Conservation (phyloP, 441 rosid species). For the Brassica hybrid region DNA sequence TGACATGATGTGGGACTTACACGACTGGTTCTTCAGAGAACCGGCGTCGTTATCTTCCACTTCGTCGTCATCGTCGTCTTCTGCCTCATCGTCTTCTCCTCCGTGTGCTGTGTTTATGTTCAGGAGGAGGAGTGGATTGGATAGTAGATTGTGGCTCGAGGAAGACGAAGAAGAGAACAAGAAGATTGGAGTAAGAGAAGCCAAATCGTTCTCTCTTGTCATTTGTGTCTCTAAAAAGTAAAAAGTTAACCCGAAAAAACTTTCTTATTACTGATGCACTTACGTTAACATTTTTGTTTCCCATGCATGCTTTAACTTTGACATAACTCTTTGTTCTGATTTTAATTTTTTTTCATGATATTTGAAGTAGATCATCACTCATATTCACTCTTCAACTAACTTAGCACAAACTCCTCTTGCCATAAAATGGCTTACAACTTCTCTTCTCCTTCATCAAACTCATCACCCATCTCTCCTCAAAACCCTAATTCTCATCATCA, state of each 20-base stretch:
- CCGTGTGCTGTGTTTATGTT: slow-evolving; percentile 81
- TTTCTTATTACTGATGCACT: not conserved
- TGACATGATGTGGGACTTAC: slow-evolving; percentile 97
- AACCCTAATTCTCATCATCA: slow-evolving; percentile 32
- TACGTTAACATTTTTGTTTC: not conserved
- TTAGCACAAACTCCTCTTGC: slow-evolving; percentile 30
- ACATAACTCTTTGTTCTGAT: slow-evolving; percentile 10
- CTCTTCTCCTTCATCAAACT: slow-evolving; percentile 40
- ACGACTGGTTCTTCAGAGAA: slow-evolving; percentile 75
- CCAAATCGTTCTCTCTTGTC: slow-evolving; percentile 56
- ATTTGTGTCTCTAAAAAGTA: slow-evolving; percentile 57
- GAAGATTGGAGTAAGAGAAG: slow-evolving; percentile 23
- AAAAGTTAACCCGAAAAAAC: slow-evolving; percentile 25
- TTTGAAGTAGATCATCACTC: not conserved
- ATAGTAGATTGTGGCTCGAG: slow-evolving; percentile 80
- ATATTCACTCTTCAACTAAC: slow-evolving; percentile 34
- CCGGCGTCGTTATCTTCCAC: slow-evolving; percentile 21
- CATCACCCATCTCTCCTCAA: slow-evolving; percentile 37
- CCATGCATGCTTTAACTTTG: not conserved
- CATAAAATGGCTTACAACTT: slow-evolving; percentile 62
- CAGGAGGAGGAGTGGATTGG: slow-evolving; percentile 81
- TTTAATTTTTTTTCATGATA: not conserved
- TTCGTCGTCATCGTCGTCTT: slow-evolving; percentile 29
- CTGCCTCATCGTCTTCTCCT: slow-evolving; percentile 35
- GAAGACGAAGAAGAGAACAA: slow-evolving; percentile 52